Percentiles rank a stretch among this genome's conserved stretches.
phyloP scores from a whole-genome alignment of 1,139 yeast genomes.

The Geotrichum reessii region DNA sequence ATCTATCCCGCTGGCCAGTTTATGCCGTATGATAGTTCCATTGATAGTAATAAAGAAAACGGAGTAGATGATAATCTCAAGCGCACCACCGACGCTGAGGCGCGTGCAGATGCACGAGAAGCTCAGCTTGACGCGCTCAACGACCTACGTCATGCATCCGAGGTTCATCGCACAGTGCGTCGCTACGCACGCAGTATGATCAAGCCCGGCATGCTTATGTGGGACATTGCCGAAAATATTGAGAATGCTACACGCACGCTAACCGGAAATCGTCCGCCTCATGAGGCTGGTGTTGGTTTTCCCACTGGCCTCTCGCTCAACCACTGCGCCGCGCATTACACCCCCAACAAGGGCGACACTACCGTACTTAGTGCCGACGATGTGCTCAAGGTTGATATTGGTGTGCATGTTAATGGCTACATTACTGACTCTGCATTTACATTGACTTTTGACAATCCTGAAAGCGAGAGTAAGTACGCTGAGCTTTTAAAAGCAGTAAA shows the following conservation, averaged over 20 bases:
- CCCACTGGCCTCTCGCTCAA: slow-evolving; percentile 94
- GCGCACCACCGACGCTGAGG: slow-evolving; percentile 82
- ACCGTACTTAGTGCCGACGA: slow-evolving; percentile 75
- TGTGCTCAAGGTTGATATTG: slow-evolving; percentile 95
- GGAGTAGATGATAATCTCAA: slow-evolving; percentile 57
- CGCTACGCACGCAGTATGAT: slow-evolving; percentile 67
- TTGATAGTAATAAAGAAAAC: slow-evolving; percentile 48
- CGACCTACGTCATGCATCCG: slow-evolving; percentile 93
- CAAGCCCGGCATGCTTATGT: slow-evolving; percentile 89
- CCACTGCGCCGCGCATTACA: slow-evolving; percentile 95
- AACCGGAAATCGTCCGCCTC: slow-evolving; percentile 56
- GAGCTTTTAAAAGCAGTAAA: slow-evolving; percentile 73
- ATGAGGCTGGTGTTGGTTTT: slow-evolving; percentile 84
- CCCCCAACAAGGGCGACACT: slow-evolving; percentile 94
- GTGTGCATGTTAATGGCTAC: slow-evolving; percentile 94
- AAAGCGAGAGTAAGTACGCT: slow-evolving; percentile 60
- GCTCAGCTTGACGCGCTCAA: slow-evolving; percentile 56
- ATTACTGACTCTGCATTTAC: slow-evolving; percentile 96
- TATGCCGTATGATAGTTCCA: slow-evolving; percentile 61
- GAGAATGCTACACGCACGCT: slow-evolving; percentile 79
- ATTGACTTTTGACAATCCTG: slow-evolving; percentile 49
- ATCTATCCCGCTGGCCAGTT: slow-evolving; percentile 14
- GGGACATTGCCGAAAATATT: slow-evolving; percentile 81
- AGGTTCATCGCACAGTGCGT: slow-evolving; percentile 87
- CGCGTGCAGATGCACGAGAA: slow-evolving; percentile 70